Evolutionary conservation across 139 green algal species (phyloP).

Genomic region (Picochlorum sp.): DNA sequence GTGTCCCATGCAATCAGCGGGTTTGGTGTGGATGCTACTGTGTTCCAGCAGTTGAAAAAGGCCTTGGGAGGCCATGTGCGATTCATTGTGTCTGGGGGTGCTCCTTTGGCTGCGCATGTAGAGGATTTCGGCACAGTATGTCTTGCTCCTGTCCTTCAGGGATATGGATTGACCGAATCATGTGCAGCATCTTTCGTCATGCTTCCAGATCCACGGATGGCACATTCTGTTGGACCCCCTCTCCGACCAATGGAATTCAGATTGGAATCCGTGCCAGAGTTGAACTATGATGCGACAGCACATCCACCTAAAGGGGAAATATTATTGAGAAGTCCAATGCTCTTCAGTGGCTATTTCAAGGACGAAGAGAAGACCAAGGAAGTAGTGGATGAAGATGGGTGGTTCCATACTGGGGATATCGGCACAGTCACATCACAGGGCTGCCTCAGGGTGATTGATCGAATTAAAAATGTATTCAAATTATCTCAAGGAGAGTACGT

Average conservation of each 20-base stretch:
- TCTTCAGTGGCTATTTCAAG: slow-evolving; percentile 81
- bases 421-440: slow-evolving; percentile 53
- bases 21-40: slow-evolving; percentile 50
- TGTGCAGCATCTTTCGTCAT: slow-evolving; percentile 75
- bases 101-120: slow-evolving; percentile 75
- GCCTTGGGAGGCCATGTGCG: slow-evolving; percentile 66
- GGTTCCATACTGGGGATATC: slow-evolving; percentile 79
- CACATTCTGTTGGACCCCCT: slow-evolving; percentile 72
- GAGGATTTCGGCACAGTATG: slow-evolving; percentile 77
- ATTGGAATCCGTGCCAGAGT: slow-evolving; percentile 50
- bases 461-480: slow-evolving; percentile 99
- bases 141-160: slow-evolving; percentile 73
- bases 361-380: slow-evolving; percentile 59
- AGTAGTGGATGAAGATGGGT: slow-evolving; percentile 71
- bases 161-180: slow-evolving; percentile 87
- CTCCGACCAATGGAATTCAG: slow-evolving; percentile 50
- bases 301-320: slow-evolving; percentile 62
- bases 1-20: slow-evolving; percentile 20
- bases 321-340: slow-evolving; percentile 56
- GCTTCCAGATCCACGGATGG: slow-evolving; percentile 36
- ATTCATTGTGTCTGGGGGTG: slow-evolving; percentile 71
- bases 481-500: slow-evolving; percentile 78
- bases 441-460: slow-evolving; percentile 82
- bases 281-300: slow-evolving; percentile 49
- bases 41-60: slow-evolving; percentile 67